Conservation (phyloP, 1,284 basidiomycete genomes). For the Caloboletus inedulis region DNA sequence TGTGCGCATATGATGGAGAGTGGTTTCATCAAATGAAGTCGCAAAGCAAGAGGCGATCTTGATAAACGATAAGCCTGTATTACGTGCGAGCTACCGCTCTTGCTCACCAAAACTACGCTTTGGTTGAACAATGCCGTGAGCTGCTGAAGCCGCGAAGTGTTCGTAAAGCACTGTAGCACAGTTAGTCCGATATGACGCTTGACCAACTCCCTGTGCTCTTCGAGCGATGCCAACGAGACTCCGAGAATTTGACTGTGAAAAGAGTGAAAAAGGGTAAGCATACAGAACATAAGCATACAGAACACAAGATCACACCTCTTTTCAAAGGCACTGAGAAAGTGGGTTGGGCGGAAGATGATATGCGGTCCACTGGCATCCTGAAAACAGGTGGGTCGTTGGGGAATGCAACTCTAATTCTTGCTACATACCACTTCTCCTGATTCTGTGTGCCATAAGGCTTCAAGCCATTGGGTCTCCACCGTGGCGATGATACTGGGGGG, state of each 20-base stretch:
- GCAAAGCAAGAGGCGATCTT: slow-evolving; percentile 45
- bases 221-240: slow-evolving; percentile 30
- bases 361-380: slow-evolving; percentile 24
- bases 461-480: slow-evolving; percentile 48
- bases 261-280: neutral
- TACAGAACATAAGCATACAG: too few species aligned
- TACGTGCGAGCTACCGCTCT: neutral
- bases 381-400: slow-evolving; percentile 1
- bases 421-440: slow-evolving; percentile 16
- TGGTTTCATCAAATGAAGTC: slow-evolving; percentile 36
- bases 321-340: slow-evolving; percentile 20
- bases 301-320: slow-evolving; percentile 26
- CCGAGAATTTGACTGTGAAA: slow-evolving; percentile 19
- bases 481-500: slow-evolving; percentile 32
- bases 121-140: slow-evolving; percentile 40
- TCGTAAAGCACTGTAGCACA: slow-evolving; percentile 38
- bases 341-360: slow-evolving; percentile 25
- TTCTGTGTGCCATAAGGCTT: slow-evolving; percentile 42
- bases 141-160: slow-evolving; percentile 39
- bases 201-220: slow-evolving; percentile 36
- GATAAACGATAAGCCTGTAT: slow-evolving; percentile 5
- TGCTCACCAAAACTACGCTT: slow-evolving; percentile 40
- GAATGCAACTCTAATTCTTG: neutral
- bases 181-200: slow-evolving; percentile 35
- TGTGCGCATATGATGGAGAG: slow-evolving; percentile 19